Base-by-base conservation (phyloP, 306 rosid species). In the Begonia loranthoides region DNA sequence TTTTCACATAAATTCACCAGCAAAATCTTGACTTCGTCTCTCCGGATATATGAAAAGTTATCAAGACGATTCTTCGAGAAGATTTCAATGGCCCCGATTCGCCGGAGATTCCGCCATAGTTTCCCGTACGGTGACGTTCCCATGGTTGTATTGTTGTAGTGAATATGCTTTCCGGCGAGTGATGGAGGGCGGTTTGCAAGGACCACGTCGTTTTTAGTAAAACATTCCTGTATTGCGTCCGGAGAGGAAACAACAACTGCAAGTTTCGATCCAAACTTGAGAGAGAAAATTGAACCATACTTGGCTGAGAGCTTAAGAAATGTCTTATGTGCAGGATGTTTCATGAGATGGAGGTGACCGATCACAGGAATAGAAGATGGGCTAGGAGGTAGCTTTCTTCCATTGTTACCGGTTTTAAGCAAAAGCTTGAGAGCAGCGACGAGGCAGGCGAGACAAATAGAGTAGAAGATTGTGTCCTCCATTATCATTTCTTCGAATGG, bases 41-140 rank as follows among this genome's bases (percentile, higher is more conserved):
- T 65, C 17, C 85, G 72, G 17, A 74, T 24, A 7, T 17, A 58
- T 1, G 10, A 2, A 24, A 79, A 79, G 21, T 36, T 21, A 54
- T 64, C 68, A 17, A 73, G 56, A 1, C 77, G 62, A n/a, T 14
- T 40, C 8, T 69, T 9, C 15, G 90, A 85, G 64, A 78, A 76
- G 47, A 86, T 77, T 51, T 86, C 86, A 0, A 75, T 16, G 2
- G 85, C 19, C 22, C 79, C 61, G 0, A 86, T 77, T 16, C 88
- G 88, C n/a, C 93, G 95, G 1, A 79, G 45, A 76, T 79, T 86
- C n/a, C 87, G 93, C 95, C 95, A 86, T 48, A 74, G 87, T n/a
- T 82, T 87, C 6, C 93, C 93, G 41, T 82, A 75, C 1, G 85
- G 51, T 0, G 95, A 1, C 2, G 39, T 0, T 0, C 48, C 2